These are phyloP conservation scores for Holtermanniella nyarrowii DNA, from an alignment of 768 basidiomycete species.

Conservation along the genomic window DNA sequence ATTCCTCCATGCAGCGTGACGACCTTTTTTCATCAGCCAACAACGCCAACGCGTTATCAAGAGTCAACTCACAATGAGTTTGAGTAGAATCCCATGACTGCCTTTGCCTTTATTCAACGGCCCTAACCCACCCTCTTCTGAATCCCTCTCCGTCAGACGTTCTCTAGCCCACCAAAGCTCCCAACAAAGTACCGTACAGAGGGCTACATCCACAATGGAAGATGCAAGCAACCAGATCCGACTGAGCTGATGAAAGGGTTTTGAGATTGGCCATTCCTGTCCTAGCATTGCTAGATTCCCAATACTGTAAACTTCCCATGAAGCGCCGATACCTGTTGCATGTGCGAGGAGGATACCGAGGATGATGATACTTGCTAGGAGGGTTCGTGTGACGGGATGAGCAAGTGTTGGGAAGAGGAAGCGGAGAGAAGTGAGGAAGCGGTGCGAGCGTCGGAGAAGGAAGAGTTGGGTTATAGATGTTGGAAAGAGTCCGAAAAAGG, in stretches of 20 bases:
- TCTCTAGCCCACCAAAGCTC: conserved; percentile 27
- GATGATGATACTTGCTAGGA: conserved; percentile 7
- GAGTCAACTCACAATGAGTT: conserved; percentile 18
- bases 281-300: conserved; percentile 3
- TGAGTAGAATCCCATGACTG: neutral
- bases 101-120: neutral
- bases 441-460: conserved; percentile 16
- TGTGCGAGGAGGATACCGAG: conserved; percentile 2
- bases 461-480: conserved; percentile 21
- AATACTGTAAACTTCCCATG: conserved; percentile 3
- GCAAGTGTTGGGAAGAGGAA: conserved; percentile 18
- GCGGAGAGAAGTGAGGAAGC: conserved; percentile 19
- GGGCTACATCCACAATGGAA: conserved; percentile 13
- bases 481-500: conserved; percentile 22
- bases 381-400: neutral
- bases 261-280: neutral
- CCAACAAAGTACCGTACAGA: conserved; percentile 11
- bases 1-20: conserved; percentile 25
- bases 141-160: neutral
- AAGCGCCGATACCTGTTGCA: neutral
- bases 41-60: too few species aligned
- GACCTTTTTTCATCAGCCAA: too few species aligned
- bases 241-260: neutral
- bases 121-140: neutral
- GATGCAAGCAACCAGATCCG: conserved; percentile 13